phyloP scores from a whole-genome alignment of 2,329 filamentous ascomycete genomes.

The Lithohypha guttulata region DNA sequence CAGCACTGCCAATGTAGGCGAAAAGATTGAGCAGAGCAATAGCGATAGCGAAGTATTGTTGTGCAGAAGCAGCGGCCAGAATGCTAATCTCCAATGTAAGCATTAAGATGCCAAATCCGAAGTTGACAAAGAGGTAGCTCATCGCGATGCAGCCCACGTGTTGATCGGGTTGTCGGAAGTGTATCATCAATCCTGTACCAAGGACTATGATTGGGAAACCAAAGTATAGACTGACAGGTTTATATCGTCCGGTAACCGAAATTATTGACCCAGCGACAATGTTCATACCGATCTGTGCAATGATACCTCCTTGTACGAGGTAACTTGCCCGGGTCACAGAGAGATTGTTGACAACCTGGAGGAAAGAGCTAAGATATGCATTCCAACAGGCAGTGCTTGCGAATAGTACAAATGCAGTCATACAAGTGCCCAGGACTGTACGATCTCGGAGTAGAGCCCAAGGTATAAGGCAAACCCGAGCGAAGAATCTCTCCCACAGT shows the following conservation, averaged over 20 bases:
- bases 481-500: conserved; percentile 43
- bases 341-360: conserved; percentile 15
- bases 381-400: no score
- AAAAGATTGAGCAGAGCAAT: conserved; percentile 46
- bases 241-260: conserved; percentile 38
- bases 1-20: conserved; percentile 40
- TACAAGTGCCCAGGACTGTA: conserved; percentile 43
- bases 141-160: conserved; percentile 43
- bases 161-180: conserved; percentile 38
- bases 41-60: conserved; percentile 42
- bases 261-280: conserved; percentile 42
- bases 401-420: conserved; percentile 21
- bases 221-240: conserved; percentile 42
- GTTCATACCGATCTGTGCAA: conserved; percentile 41
- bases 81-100: conserved; percentile 43
- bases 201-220: conserved; percentile 40
- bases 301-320: conserved; percentile 40
- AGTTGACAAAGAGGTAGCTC: conserved; percentile 45
- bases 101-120: conserved; percentile 40
- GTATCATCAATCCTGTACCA: conserved; percentile 41
- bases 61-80: conserved; percentile 39
- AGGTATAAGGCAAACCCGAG: conserved; percentile 43
- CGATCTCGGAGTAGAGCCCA: conserved; percentile 38
- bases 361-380: conserved; percentile 22
- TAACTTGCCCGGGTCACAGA: conserved; percentile 24